Base-by-base conservation (phyloP, 2,329 filamentous ascomycete genomes). In the Cladophialophora bantiana region DNA sequence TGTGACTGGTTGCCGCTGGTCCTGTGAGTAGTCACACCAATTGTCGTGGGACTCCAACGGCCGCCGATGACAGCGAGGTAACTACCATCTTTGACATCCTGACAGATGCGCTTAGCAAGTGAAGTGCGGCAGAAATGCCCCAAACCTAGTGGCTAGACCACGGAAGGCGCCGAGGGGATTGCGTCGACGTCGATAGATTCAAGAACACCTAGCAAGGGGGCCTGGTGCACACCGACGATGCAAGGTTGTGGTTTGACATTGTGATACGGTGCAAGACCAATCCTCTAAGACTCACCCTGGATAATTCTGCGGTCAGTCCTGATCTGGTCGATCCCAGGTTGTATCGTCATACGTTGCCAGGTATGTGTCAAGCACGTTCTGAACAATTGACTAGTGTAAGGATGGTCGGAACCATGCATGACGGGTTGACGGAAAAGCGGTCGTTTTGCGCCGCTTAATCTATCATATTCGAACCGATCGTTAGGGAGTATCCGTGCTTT, bases 351-450 rank as follows among this genome's bases (percentile, higher is more conserved):
- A 70, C 66, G 68, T 70, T 70, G 66, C 68, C 52, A 53, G 32
- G 60, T 63, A 70, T 68, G 59, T 66, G 65, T 68, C 68, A 70
- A 68, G 66, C 68, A 68, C 66, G 63, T 66, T 67, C 57, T 64
- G 63, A 57, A 20, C 34, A 54, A 54, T 48, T 55, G 42, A 63
- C 63, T 62, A 36, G 64, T 56, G 32, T 20, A 34, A 42, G 68
- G 66, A 62, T 40, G 42, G 15, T 58, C 64, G 65, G 63, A 35
- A 54, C 56, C 50, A 15, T 59, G 66, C 68, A 70, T 68, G 59
- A 35, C 58, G 66, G 68, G 62, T 61, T 69, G 58, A 60, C 68
- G 57, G 59, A 32, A 59, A 55, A 59, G 42, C 34, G 56, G 60
- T 40, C 63, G 60, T 34, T 15, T 40, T 53, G 32, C 38, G n/a